Percentiles rank a stretch among this genome's conserved stretches.
phyloP scores from a whole-genome alignment of 1,284 basidiomycete species.

The Apiotrichum brassicae region DNA sequence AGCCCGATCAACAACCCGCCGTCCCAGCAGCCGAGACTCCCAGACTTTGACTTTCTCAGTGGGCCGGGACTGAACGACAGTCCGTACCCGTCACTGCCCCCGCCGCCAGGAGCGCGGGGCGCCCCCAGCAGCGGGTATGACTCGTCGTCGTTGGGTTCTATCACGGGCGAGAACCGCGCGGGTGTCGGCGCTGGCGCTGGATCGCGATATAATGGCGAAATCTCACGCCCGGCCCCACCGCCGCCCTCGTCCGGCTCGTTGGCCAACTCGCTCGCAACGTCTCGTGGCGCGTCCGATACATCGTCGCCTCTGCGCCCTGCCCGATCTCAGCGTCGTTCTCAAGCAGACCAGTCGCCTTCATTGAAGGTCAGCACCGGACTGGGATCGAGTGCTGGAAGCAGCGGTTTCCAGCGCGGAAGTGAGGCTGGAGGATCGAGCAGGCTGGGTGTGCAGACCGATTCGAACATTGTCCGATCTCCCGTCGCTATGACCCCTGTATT shows the following conservation, averaged over 20 bases:
- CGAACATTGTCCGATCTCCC: background rate
- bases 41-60: constrained; percentile 10
- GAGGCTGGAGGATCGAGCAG: background rate
- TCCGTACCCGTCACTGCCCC: constrained; percentile 18
- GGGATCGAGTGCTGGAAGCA: background rate
- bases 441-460: background rate
- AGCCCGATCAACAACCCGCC: constrained; percentile 13
- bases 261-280: background rate
- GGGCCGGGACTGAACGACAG: constrained; percentile 10
- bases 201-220: background rate
- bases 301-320: background rate
- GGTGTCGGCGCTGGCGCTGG: background rate
- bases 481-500: background rate
- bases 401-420: too few species aligned
- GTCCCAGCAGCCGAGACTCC: background rate
- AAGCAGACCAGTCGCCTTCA: background rate
- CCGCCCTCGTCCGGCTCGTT: background rate
- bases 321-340: background rate
- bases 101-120: background rate
- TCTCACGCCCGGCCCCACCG: background rate
- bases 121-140: background rate
- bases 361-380: background rate
- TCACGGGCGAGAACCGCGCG: background rate
- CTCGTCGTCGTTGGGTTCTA: background rate
- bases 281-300: background rate